Base-by-base conservation (phyloP, 805 yeast genomes). In the Candida berthetii region DNA sequence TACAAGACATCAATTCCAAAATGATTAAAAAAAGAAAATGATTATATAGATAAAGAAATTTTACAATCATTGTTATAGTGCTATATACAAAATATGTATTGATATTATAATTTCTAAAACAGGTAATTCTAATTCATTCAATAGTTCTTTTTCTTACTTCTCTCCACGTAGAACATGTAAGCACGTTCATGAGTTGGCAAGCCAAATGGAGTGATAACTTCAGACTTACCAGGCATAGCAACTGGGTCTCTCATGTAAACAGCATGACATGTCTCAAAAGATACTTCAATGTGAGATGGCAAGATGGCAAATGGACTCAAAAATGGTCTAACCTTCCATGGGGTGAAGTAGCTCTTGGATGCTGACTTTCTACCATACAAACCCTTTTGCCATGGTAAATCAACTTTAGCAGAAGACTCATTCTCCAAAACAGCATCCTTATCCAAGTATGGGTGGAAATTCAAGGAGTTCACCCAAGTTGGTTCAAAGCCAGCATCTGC, bases 181-280 rank as follows among this genome's bases (percentile, higher is more conserved):
- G 97, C 96, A 62, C 95, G 80, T 68, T 90, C 93, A 57, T 91
- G 97, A 49, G 81, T 78, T 45, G 80, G 82, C 47, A 78, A 71
- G 31, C 82, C 81, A 63, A 83, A 87, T 41, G 99, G 99, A 42
- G 96, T 72, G 48, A 93, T 85, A 45, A 93, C 95, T 69, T 93
- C 99, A 27, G 96, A 85, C 58, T 86, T 90, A 43, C 96, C 97
- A 7, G 97, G 96, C 62, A 97, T 79, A 13, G 97, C 96, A 38
- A 93, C 89, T 14, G 99, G 99, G 62, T 93, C 96, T 65, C 97
- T 83, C 62, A 93, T 66, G 64, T 91, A 93, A n/a, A 93, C 85
- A 5, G 96, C 97, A 61, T 90, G 96, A 61, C 98, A 91, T 5
- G 97, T 88, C 47, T 77, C 76, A 63, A 86, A 91, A 18, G 95